These are phyloP conservation scores for Mariannaea elegans DNA, from an alignment of 2,329 filamentous ascomycete species.

Conservation along the genomic window DNA sequence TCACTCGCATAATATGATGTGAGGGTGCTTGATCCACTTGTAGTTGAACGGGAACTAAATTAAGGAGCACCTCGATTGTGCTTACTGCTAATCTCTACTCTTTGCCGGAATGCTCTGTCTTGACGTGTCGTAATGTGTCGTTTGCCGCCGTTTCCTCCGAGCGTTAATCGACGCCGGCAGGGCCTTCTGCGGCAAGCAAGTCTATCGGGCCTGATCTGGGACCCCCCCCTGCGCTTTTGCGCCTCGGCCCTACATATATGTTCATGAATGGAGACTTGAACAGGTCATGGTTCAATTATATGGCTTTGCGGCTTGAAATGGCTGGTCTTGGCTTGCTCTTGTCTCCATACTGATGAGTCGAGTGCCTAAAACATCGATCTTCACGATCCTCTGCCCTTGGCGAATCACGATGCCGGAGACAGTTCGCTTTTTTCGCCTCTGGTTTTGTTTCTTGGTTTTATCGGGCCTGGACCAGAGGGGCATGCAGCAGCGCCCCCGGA, in stretches of 20 bases:
- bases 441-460: background rate
- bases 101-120: background rate
- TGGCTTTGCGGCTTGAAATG: background rate
- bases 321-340: too few species aligned
- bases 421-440: background rate
- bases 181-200: background rate
- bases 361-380: background rate
- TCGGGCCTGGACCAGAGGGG: background rate
- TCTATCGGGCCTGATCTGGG: conserved; percentile 19
- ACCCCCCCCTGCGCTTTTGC: background rate
- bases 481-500: background rate
- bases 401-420: conserved; percentile 7
- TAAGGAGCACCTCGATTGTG: background rate
- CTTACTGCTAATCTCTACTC: background rate
- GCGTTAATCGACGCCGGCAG: background rate
- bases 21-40: too few species aligned
- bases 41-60: background rate
- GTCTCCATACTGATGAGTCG: conserved; percentile 5
- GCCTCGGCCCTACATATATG: background rate
- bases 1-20: background rate
- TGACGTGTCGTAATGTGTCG: background rate
- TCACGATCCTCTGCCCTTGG: conserved; percentile 16
- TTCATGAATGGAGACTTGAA: conserved; percentile 1
- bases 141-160: conserved; percentile 2
- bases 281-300: too few species aligned